A percentile compares a stretch with the other conserved stretches of the same genome.
phyloP scores from a whole-genome alignment of 1,139 yeast species.

The Groenewaldozyma sp. region DNA sequence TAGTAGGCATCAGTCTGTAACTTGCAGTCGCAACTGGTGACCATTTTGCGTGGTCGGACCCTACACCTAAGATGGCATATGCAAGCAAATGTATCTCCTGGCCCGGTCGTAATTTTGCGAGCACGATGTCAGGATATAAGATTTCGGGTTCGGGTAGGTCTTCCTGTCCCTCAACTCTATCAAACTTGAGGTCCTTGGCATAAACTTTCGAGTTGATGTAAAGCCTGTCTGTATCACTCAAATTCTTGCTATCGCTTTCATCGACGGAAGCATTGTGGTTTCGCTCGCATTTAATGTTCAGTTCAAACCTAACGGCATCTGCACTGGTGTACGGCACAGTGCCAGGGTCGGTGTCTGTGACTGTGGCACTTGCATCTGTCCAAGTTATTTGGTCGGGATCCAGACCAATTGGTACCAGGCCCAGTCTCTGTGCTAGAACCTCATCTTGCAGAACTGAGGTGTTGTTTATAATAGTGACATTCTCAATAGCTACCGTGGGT shows the following conservation, averaged over 20 bases:
- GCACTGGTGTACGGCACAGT: constrained; percentile 10
- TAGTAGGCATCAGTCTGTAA: constrained; percentile 90
- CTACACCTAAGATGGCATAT: constrained; percentile 86
- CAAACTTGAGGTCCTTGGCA: constrained; percentile 80
- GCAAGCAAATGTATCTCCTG: constrained; percentile 89
- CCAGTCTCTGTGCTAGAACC: constrained; percentile 90
- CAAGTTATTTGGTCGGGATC: constrained; percentile 62
- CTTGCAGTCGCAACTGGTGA: constrained; percentile 97
- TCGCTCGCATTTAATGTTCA: constrained; percentile 74
- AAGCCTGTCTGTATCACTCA: constrained; percentile 50
- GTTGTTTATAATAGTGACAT: constrained; percentile 82
- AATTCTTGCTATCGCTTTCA: constrained; percentile 40
- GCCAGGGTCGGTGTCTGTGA: constrained; percentile 19
- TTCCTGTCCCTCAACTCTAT: constrained; percentile 87
- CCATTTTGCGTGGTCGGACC: constrained; percentile 93
- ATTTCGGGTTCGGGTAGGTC: constrained; percentile 47
- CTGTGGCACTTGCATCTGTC: constrained; percentile 66
- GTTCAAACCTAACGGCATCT: constrained; percentile 70
- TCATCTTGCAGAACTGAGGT: constrained; percentile 97
- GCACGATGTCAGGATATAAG: constrained; percentile 63
- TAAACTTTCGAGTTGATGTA: constrained; percentile 80
- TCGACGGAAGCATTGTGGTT: constrained; percentile 67
- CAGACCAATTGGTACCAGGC: constrained; percentile 79
- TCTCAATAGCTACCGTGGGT: constrained; percentile 91
- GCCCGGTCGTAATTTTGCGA: constrained; percentile 93